Conservation (phyloP, 768 basidiomycete genomes). For the Pleurotus sapidus region DNA sequence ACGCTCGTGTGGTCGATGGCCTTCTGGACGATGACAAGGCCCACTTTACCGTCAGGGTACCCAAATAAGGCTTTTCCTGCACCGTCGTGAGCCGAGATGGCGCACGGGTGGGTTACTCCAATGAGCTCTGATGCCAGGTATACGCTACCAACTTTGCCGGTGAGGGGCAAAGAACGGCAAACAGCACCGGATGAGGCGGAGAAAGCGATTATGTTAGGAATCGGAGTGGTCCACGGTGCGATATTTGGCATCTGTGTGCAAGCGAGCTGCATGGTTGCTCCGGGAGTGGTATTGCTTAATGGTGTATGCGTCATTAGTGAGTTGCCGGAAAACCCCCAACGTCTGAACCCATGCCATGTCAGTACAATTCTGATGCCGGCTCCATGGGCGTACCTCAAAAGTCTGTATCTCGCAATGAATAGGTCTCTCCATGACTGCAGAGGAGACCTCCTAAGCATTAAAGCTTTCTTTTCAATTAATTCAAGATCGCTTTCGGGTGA, state of each 20-base stretch:
- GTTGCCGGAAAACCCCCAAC: constrained; percentile 66
- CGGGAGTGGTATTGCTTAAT: constrained; percentile 40
- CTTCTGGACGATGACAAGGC: constrained; percentile 52
- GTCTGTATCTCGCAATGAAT: constrained; percentile 54
- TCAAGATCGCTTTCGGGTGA: constrained; percentile 59
- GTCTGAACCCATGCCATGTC: constrained; percentile 37
- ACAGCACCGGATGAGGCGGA: constrained; percentile 70
- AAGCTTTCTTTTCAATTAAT: constrained; percentile 29
- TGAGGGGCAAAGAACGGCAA: constrained; percentile 68
- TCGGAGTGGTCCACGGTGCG: constrained; percentile 12
- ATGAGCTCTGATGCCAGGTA: constrained; percentile 77
- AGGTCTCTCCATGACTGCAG: constrained; percentile 69
- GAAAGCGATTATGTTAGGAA: constrained; percentile 30
- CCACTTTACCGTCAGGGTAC: constrained; percentile 63
- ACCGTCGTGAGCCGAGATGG: constrained; percentile 57
- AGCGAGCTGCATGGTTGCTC: constrained; percentile 53
- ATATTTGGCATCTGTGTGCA: constrained; percentile 34
- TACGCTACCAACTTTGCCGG: constrained; percentile 55
- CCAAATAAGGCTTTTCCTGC: constrained; percentile 76
- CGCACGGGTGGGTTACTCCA: constrained; percentile 60
- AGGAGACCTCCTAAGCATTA: constrained; percentile 51
- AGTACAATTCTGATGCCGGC: background rate
- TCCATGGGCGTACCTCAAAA: constrained; percentile 42
- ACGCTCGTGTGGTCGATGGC: constrained; percentile 48
- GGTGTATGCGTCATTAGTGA: constrained; percentile 63